These are phyloP conservation scores for Coprinopsis marcescibilis DNA, from an alignment of 768 basidiomycete species.

Conservation along the genomic window DNA sequence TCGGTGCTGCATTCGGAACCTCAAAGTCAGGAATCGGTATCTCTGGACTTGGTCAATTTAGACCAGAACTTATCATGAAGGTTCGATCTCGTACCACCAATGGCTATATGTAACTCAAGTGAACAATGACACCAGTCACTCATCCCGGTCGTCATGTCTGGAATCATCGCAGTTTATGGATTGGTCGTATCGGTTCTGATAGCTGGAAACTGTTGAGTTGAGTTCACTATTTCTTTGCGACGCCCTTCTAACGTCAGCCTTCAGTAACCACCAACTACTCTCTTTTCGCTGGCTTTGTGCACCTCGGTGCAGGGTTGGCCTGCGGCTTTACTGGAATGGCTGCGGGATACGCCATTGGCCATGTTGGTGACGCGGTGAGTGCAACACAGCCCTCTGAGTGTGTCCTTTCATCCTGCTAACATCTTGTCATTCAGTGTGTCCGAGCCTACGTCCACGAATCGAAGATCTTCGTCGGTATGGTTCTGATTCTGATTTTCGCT, in stretches of 20 bases:
- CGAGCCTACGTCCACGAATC: slow-evolving; percentile 89
- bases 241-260: slow-evolving; percentile 1
- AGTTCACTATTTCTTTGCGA: slow-evolving; percentile 24
- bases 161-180: slow-evolving; percentile 97
- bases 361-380: slow-evolving; percentile 88
- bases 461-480: slow-evolving; percentile 92
- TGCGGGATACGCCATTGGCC: slow-evolving; percentile 92
- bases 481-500: slow-evolving; percentile 89
- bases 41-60: slow-evolving; percentile 88
- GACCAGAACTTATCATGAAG: slow-evolving; percentile 98
- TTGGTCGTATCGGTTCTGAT: slow-evolving; percentile 95
- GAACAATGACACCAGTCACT: slow-evolving; percentile 63
- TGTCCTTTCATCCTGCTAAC: not conserved
- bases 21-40: slow-evolving; percentile 97
- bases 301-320: slow-evolving; percentile 87
- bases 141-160: slow-evolving; percentile 97
- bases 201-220: slow-evolving; percentile 39
- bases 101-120: not conserved
- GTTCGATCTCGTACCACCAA: slow-evolving; percentile 32
- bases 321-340: slow-evolving; percentile 90
- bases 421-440: slow-evolving; percentile 54
- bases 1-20: slow-evolving; percentile 95
- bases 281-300: slow-evolving; percentile 82
- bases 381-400: not conserved
- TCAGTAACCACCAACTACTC: slow-evolving; percentile 69